These are phyloP conservation scores for Rhodotorula sphaerocarpa DNA, from an alignment of 768 basidiomycete species.

Conservation along the genomic window DNA sequence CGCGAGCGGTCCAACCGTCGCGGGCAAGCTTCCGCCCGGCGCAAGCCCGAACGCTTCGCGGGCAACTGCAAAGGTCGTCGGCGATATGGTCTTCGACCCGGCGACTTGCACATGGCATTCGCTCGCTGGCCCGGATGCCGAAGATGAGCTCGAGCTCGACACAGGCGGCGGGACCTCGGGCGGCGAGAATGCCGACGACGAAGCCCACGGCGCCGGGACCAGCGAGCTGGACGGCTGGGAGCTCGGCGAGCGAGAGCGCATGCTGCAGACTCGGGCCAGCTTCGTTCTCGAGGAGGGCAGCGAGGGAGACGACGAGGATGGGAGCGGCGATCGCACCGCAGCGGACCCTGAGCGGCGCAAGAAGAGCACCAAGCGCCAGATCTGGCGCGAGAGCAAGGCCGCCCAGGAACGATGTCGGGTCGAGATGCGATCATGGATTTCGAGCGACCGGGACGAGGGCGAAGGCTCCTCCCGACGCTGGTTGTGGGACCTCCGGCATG, in stretches of 20 bases:
- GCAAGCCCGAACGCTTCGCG: conserved; percentile 5
- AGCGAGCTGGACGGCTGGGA: conserved; percentile 27
- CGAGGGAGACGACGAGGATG: neutral
- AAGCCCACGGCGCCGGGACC: neutral
- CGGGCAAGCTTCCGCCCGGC: neutral
- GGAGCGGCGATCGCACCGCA: neutral
- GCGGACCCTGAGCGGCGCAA: neutral
- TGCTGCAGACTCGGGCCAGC: conserved; percentile 31
- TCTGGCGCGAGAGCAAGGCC: conserved; percentile 15
- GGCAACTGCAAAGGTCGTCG: conserved; percentile 72
- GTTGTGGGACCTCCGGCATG: conserved; percentile 27
- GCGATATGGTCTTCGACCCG: conserved; percentile 98
- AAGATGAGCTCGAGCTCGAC: conserved; percentile 50
- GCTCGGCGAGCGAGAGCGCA: conserved; percentile 25
- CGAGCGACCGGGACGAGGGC: conserved; percentile 2
- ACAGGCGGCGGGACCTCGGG: conserved; percentile 2
- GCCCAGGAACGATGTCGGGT: conserved; percentile 8
- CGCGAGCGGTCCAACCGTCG: neutral
- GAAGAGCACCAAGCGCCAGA: conserved; percentile 17
- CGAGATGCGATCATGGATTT: conserved; percentile 14
- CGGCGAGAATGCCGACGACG: conserved; percentile 24
- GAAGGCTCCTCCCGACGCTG: conserved; percentile 4
- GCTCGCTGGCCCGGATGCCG: conserved; percentile 73
- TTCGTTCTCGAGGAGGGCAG: conserved; percentile 31
- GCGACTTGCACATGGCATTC: conserved; percentile 92